Base-by-base conservation (phyloP, 441 rosid species). In the Eutrema salsugineum region DNA sequence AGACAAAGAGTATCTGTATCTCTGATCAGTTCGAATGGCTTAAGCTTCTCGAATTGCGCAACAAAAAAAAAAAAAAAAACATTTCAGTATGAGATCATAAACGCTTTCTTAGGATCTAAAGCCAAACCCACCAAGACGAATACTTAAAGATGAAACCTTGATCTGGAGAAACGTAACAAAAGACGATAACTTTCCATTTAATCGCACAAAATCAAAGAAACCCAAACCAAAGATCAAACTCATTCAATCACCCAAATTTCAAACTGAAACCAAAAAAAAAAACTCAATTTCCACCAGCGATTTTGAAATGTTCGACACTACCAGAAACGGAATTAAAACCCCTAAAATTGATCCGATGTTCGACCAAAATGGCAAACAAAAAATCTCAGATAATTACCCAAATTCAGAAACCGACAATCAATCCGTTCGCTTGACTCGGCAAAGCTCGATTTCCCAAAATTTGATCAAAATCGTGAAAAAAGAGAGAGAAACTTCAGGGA, bases 401-500 rank as follows among this genome's bases (percentile, higher is more conserved):
- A 7, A 6, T 54, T 15, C 1, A 27, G 54, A 68, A 44, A 24
- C 58, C 16, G 17, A 20, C 3, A 33, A 11, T 22, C 10, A 24
- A 53, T 20, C 9, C 22, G 35, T 54, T 43, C 53, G 70, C 49
- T 72, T 55, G 40, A 63, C 6, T 63, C 55, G 4, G 32, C n/a
- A 3, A 36, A 55, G 39, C 43, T 61, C 74, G 46, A 62, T 62
- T 35, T 30, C 28, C 46, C 15, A 55, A 69, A 69, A 68, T 48
- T 30, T 15, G 65, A 68, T 63, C 55, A 76, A 16, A 33, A 63
- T 30, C 47, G 61, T 20, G 28, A 55, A 44, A 54, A 40, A 14
- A 11, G 15, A 24, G 38, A 32, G 55, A 51, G 40, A 55, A 6
- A 63, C 40, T 32, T 42, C 36, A 22, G 48, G 22, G 46, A 6